A percentile compares a stretch with the other conserved stretches of the same genome.
phyloP scores from a whole-genome alignment of 2,329 filamentous ascomycete genomes.

The Fragosphaeria purpurea region DNA sequence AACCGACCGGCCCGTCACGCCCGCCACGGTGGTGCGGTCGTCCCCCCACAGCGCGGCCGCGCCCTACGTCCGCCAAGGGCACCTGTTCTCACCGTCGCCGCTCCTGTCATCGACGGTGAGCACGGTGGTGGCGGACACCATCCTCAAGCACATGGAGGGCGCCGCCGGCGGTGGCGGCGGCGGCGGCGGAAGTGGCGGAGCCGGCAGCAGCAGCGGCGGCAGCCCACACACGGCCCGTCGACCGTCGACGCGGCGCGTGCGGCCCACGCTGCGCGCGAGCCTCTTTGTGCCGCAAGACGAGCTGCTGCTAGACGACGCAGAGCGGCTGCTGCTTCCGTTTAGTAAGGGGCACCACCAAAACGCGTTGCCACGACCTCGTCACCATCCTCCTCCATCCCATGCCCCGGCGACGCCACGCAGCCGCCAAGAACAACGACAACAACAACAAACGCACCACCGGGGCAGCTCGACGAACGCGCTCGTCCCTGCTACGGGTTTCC shows the following conservation, averaged over 20 bases:
- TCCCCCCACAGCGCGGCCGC: neutral
- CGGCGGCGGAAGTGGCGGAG: neutral
- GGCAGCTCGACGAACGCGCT: conserved; percentile 3
- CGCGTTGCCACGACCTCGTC: neutral
- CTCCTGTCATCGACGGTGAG: conserved; percentile 46
- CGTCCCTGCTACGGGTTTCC: neutral
- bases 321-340: conserved; percentile 7
- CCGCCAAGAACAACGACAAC: neutral
- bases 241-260: conserved; percentile 36
- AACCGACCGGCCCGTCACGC: conserved; percentile 16
- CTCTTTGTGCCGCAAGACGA: conserved; percentile 42
- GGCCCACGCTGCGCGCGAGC: conserved; percentile 42
- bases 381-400: no score
- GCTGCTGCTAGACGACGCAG: conserved; percentile 17
- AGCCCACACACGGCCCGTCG: conserved; percentile 28
- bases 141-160: conserved; percentile 32
- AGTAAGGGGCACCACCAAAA: conserved; percentile 4
- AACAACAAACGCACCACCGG: conserved; percentile 7
- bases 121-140: conserved; percentile 46
- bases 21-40: conserved; percentile 14
- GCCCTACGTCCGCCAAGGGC: conserved; percentile 22
- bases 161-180: neutral
- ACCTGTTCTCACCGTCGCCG: conserved; percentile 49
- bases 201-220: neutral
- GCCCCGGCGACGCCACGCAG: no score